phyloP scores from a whole-genome alignment of 192 early-diverging fungal genomes.

The Coemansia aciculifera region DNA sequence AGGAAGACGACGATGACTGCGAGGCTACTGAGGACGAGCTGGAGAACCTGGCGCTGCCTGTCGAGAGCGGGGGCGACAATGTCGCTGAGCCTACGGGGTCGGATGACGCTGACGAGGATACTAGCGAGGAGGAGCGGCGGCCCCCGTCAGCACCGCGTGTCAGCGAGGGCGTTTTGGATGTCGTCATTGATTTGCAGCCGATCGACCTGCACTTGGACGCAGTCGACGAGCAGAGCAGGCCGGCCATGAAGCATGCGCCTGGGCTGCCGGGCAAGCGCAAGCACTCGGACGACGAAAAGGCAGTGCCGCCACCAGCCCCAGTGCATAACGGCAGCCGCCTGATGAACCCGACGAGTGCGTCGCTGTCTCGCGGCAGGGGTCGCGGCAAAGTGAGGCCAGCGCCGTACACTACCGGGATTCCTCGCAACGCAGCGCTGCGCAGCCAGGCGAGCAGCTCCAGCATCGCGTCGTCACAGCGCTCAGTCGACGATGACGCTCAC shows the following conservation, averaged over 20 bases:
- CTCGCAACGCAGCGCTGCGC: slow-evolving; percentile 22
- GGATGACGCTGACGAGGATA: slow-evolving; percentile 4
- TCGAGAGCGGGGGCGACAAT: not conserved
- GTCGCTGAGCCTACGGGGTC: not conserved
- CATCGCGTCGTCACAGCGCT: slow-evolving; percentile 9
- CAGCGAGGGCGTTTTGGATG: slow-evolving; percentile 14
- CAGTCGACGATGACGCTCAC: not conserved
- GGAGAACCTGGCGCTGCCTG: not conserved
- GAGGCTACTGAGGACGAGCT: too few relatives aligned
- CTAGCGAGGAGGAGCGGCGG: not conserved
- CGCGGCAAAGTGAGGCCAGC: slow-evolving; percentile 16
- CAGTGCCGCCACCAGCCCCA: not conserved
- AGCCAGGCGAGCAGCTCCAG: slow-evolving; percentile 18
- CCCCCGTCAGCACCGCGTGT: too few relatives aligned
- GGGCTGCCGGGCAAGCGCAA: slow-evolving; percentile 43
- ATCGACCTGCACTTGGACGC: slow-evolving; percentile 26
- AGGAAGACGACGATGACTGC: not conserved
- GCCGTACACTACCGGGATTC: slow-evolving; percentile 14
- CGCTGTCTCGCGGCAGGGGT: slow-evolving; percentile 20
- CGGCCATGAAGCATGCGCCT: slow-evolving; percentile 5
- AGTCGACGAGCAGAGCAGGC: not conserved
- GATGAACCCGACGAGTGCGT: slow-evolving; percentile 11
- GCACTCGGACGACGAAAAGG: slow-evolving; percentile 35
- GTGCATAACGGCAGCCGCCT: slow-evolving; percentile 8
- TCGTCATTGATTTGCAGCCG: slow-evolving; percentile 36